A percentile compares a stretch with the other conserved stretches of the same genome.
Evolutionary conservation across 192 early-diverging fungal genomes (phyloP).

Genomic region (Entomortierella lignicola): DNA sequence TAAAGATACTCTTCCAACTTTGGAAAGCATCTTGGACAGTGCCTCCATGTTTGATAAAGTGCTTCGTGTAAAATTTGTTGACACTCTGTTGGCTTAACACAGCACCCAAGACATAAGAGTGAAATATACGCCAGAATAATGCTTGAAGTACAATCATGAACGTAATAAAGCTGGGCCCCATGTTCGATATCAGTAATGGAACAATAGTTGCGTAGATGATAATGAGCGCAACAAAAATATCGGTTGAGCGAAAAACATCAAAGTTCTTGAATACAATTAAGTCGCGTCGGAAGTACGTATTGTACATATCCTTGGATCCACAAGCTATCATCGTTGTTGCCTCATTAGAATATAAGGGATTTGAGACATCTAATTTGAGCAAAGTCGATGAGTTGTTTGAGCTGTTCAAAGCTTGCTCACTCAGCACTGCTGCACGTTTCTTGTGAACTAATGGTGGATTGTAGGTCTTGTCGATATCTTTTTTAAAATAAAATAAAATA

Average conservation of each 20-base stretch:
- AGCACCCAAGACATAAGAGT: slow-evolving; percentile 82
- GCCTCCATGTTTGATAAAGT: slow-evolving; percentile 94
- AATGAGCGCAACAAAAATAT: slow-evolving; percentile 82
- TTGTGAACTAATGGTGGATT: slow-evolving; percentile 58
- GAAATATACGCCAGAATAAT: slow-evolving; percentile 88
- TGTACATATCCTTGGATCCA: slow-evolving; percentile 53
- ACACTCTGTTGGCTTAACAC: slow-evolving; percentile 84
- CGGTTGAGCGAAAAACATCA: slow-evolving; percentile 86
- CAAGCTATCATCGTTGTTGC: slow-evolving; percentile 28
- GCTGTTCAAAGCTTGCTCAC: slow-evolving; percentile 15
- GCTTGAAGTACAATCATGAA: slow-evolving; percentile 75
- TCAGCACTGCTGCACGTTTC: slow-evolving; percentile 25
- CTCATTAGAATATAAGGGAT: background rate
- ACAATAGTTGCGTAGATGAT: slow-evolving; percentile 78
- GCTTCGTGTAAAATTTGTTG: slow-evolving; percentile 84
- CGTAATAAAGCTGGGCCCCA: slow-evolving; percentile 42
- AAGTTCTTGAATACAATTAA: slow-evolving; percentile 92
- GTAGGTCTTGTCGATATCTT: slow-evolving; percentile 73
- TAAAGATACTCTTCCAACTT: slow-evolving; percentile 98
- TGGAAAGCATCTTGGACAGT: slow-evolving; percentile 87
- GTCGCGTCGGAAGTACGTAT: slow-evolving; percentile 81
- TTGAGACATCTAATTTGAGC: background rate
- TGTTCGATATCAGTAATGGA: slow-evolving; percentile 64
- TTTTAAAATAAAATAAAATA: background rate
- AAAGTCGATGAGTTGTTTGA: background rate